These are phyloP conservation scores for Plasmodium ovale DNA, from an alignment of 169 alveolate species.

Conservation along the genomic window DNA sequence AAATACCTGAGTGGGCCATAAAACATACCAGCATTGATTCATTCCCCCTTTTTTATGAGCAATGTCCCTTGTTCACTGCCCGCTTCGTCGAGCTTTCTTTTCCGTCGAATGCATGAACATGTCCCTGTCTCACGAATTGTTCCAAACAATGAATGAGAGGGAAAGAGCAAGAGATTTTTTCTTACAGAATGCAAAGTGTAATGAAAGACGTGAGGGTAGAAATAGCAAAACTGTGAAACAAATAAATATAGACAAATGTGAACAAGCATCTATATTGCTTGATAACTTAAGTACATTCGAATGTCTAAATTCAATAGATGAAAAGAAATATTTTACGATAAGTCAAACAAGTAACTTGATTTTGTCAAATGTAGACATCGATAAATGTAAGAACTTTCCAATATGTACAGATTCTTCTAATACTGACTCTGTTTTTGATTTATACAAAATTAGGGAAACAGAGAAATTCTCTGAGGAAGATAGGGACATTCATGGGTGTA, in stretches of 20 bases:
- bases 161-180: neutral
- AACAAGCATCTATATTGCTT: constrained; percentile 58
- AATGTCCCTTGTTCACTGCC: too few relatives aligned
- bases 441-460: neutral
- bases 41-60: too few relatives aligned
- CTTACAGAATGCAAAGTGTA: neutral
- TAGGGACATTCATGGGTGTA: too few relatives aligned
- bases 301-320: neutral
- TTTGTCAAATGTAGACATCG: neutral
- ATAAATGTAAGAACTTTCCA: neutral
- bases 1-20: too few relatives aligned
- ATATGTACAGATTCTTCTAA: neutral
- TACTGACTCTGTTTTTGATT: neutral
- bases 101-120: too few relatives aligned
- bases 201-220: neutral
- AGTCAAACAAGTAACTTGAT: neutral
- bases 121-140: too few relatives aligned
- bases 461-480: neutral
- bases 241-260: constrained; percentile 36
- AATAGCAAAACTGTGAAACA: constrained; percentile 25
- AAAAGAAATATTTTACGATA: neutral
- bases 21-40: too few relatives aligned
- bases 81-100: too few relatives aligned
- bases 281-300: constrained; percentile 45
- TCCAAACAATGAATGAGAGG: neutral